Percentiles rank a stretch among this genome's conserved stretches.
Conservation (phyloP, 768 basidiomycete species). For the Crepidotus variabilis region DNA sequence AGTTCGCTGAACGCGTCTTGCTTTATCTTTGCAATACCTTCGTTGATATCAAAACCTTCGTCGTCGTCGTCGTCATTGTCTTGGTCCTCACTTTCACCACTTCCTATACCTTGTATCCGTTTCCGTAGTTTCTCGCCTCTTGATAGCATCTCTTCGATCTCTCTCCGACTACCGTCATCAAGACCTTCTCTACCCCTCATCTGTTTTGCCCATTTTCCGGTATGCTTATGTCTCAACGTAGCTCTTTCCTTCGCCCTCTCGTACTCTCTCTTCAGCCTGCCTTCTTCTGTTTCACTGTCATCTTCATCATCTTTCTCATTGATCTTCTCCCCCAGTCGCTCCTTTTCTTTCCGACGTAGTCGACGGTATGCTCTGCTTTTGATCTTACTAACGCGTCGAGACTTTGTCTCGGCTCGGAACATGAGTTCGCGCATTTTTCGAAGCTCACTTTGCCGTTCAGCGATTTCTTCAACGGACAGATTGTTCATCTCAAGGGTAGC, state of each 20-base stretch:
- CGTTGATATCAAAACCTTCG: slow-evolving; percentile 28
- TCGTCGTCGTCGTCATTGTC: slow-evolving; percentile 45
- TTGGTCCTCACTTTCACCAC: slow-evolving; percentile 51
- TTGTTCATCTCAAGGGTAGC: slow-evolving; percentile 69
- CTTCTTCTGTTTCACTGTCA: slow-evolving; percentile 28
- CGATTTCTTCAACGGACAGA: slow-evolving; percentile 82
- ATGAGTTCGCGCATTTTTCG: slow-evolving; percentile 88
- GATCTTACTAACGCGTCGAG: slow-evolving; percentile 88
- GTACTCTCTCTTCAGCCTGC: slow-evolving; percentile 65
- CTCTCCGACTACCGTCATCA: slow-evolving; percentile 58
- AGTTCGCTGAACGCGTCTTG: slow-evolving; percentile 78
- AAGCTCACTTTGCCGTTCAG: slow-evolving; percentile 74
- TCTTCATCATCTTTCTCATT: slow-evolving; percentile 43
- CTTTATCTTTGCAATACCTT: slow-evolving; percentile 53
- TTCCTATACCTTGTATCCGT: slow-evolving; percentile 67
- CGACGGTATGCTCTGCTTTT: slow-evolving; percentile 93
- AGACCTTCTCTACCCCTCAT: slow-evolving; percentile 53
- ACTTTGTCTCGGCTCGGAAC: slow-evolving; percentile 90
- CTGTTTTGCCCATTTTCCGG: slow-evolving; percentile 82
- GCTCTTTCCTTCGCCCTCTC: slow-evolving; percentile 86
- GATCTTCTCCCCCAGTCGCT: slow-evolving; percentile 49
- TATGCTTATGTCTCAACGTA: slow-evolving; percentile 83
- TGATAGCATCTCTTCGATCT: slow-evolving; percentile 83
- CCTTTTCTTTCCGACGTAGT: slow-evolving; percentile 75
- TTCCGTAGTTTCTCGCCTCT: slow-evolving; percentile 74